A percentile compares a stretch with the other conserved stretches of the same genome.
Conservation (phyloP, 75 land plant species). For the Ceratopteris richardii region DNA sequence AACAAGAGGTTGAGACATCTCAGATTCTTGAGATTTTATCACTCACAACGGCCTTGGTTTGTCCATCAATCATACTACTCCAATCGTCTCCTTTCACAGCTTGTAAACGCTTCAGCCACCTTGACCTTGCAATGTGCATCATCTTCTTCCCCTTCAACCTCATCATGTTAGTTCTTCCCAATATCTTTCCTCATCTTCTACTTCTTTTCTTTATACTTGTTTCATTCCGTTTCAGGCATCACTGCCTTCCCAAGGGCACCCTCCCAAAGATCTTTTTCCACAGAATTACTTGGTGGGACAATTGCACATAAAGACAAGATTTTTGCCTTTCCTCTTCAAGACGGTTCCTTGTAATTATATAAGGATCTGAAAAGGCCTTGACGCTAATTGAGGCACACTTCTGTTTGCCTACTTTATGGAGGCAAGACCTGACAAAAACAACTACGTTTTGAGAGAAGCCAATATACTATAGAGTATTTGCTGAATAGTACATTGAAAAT, state of each 20-base stretch:
- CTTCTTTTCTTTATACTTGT: slow-evolving; percentile 40
- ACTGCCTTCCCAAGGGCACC: neutral
- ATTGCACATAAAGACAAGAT: slow-evolving; percentile 17
- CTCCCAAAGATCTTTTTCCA: slow-evolving; percentile 28
- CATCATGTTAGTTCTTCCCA: slow-evolving; percentile 48
- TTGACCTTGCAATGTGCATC: slow-evolving; percentile 30
- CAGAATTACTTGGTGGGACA: slow-evolving; percentile 33
- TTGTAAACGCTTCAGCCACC: slow-evolving; percentile 32
- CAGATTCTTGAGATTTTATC: neutral
- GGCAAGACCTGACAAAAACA: slow-evolving; percentile 25
- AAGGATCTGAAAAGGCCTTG: slow-evolving; percentile 25
- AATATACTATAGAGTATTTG: slow-evolving; percentile 18
- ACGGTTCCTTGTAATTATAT: slow-evolving; percentile 23
- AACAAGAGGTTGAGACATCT: neutral
- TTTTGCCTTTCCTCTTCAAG: slow-evolving; percentile 34
- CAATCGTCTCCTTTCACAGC: slow-evolving; percentile 45
- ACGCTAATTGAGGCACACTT: slow-evolving; percentile 28
- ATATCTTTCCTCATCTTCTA: slow-evolving; percentile 45
- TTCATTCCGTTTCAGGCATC: slow-evolving; percentile 35
- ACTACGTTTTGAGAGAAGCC: slow-evolving; percentile 42
- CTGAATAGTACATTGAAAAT: slow-evolving; percentile 24
- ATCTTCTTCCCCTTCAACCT: slow-evolving; percentile 39
- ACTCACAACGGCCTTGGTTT: slow-evolving; percentile 27
- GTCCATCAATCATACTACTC: slow-evolving; percentile 45
- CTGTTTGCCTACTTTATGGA: slow-evolving; percentile 18